Base-by-base conservation (phyloP, 1,139 yeast genomes). In the Ogataea hybrid region DNA sequence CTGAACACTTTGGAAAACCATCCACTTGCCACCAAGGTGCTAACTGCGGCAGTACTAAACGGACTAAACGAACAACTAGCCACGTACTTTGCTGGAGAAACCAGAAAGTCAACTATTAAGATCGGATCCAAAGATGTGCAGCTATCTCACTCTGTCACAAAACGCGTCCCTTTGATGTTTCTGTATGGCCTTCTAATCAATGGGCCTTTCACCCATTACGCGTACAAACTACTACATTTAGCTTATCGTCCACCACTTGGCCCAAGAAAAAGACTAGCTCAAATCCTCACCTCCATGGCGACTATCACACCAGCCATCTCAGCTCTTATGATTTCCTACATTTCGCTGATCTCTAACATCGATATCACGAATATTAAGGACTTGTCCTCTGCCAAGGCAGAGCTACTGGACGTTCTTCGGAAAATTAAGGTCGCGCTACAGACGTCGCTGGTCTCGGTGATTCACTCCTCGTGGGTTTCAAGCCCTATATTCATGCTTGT, bases 181-280 rank as follows among this genome's bases (percentile, higher is more conserved):
- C 56, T 84, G 6, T 88, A 83, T 60, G 95, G 95, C 0, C 71
- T 80, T 36, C 62, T 75, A 16, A 71, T 88, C 21, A 75, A 80
- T 22, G 85, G 95, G 0, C 96, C 96, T 5, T 66, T 85, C 33
- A 72, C 86, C 18, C 96, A 88, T 61, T 77, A 68, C 48, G 69
- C 75, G 51, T 80, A 79, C 53, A 68, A 63, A 8, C 50, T 70
- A 9, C 64, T 79, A 40, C 77, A 77, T 51, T 62, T 58, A 44
- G 50, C 74, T 10, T 71, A 70, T 52, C 64, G 56, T 44, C 70
- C 72, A 2, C 74, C 73, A 2, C 57, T 71, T 28, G 54, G 70
- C 0, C 48, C 59, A 6, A 57, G 45, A 21, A 63, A 67, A 56
- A 81, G 77, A 58, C 34, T 82, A 14, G 58, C 70, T 4, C 94